Evolutionary conservation across 106 monocot species (phyloP).

Genomic region (Cymbidium sinense): DNA sequence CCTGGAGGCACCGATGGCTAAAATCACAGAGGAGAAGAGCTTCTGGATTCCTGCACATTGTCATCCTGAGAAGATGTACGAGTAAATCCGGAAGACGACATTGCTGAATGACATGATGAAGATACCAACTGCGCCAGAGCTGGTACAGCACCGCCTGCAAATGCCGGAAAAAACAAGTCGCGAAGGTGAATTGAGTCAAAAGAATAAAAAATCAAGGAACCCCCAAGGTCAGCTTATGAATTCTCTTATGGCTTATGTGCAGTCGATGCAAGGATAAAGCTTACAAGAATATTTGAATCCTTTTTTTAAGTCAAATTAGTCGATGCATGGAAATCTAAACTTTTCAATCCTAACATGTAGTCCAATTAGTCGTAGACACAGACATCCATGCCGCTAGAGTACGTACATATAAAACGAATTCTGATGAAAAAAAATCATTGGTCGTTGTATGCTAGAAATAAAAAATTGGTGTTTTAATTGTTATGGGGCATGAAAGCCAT

Average conservation of each 20-base stretch:
- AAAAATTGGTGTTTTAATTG: no score
- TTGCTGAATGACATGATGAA: slow-evolving; percentile 15
- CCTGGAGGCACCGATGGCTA: no score
- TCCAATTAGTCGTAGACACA: no score
- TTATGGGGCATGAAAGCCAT: no score
- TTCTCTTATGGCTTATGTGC: background rate
- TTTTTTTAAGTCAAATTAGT: background rate
- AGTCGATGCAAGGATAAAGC: background rate
- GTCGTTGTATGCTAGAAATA: no score
- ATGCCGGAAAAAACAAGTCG: background rate
- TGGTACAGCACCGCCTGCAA: slow-evolving; percentile 17
- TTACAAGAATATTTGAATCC: background rate
- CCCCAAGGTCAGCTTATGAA: background rate
- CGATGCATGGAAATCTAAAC: background rate
- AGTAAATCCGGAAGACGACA: slow-evolving; percentile 9
- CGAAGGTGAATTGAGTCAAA: background rate
- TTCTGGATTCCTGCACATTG: slow-evolving; percentile 6
- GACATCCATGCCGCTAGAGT: no score
- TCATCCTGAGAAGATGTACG: slow-evolving; percentile 7
- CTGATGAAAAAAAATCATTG: no score
- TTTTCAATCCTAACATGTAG: background rate
- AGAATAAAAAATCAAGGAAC: background rate
- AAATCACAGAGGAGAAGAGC: slow-evolving; percentile 15
- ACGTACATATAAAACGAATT: no score
- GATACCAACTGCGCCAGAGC: slow-evolving; percentile 19